Percentiles rank a stretch among this genome's conserved stretches.
These are phyloP conservation scores for Eimeria necatrix DNA, from an alignment of 169 alveolate species.

Conservation along the genomic window DNA sequence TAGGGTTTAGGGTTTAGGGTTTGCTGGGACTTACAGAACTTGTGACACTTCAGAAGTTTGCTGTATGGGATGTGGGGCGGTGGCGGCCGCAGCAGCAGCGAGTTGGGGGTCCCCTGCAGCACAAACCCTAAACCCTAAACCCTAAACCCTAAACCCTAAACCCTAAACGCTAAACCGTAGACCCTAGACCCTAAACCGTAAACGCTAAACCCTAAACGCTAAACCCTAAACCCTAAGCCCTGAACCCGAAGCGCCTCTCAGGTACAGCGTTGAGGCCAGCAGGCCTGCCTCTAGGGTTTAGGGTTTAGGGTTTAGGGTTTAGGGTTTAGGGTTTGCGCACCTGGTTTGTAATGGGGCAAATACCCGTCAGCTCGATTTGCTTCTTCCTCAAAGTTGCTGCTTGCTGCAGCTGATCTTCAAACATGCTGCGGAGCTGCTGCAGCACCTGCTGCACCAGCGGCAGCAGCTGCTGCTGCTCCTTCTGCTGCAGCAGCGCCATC, in stretches of 20 bases:
- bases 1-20: not conserved
- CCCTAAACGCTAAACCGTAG: no score
- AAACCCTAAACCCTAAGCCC: not conserved
- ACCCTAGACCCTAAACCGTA: not conserved
- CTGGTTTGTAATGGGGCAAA: not conserved
- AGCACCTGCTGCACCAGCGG: not conserved
- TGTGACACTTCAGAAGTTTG: constrained; percentile 13
- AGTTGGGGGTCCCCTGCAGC: constrained; percentile 1
- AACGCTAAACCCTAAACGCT: not conserved
- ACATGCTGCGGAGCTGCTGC: not conserved
- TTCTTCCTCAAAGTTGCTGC: not conserved
- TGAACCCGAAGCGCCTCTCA: no score
- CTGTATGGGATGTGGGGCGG: constrained; percentile 15
- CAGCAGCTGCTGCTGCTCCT: not conserved
- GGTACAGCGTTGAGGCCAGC: no score
- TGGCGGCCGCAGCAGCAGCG: not conserved
- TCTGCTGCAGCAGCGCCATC: not conserved
- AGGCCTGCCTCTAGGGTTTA: constrained; percentile 7
- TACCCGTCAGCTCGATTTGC: not conserved
- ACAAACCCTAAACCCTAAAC: no score
- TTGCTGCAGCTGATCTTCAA: not conserved
- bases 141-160: no score
- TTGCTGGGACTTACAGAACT: not conserved
- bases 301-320: constrained; percentile 24
- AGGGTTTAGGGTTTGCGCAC: constrained; percentile 1